These are phyloP conservation scores for Russula foetens DNA, from an alignment of 768 basidiomycete genomes.

Conservation along the genomic window DNA sequence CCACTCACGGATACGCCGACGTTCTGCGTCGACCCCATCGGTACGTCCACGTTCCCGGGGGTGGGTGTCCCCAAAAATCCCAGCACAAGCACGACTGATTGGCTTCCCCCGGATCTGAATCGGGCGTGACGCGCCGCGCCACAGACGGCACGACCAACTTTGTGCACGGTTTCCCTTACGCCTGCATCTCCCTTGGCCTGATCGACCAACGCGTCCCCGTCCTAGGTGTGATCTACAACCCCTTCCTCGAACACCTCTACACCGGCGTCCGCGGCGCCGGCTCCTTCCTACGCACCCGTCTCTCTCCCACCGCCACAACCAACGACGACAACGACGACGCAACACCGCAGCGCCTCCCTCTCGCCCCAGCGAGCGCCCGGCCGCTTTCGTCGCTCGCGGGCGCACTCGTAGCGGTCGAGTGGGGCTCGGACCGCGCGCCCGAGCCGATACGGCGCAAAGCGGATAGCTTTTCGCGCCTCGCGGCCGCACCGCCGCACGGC, in stretches of 20 bases:
- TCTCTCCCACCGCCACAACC: conserved; percentile 20
- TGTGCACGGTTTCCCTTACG: conserved; percentile 77
- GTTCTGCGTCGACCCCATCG: conserved; percentile 95
- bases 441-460: conserved; percentile 50
- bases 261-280: conserved; percentile 49
- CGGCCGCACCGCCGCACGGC: conserved; percentile 55
- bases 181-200: conserved; percentile 86
- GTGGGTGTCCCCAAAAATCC: no score
- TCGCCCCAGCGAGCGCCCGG: conserved; percentile 38
- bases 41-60: conserved; percentile 30
- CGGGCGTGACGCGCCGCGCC: conserved; percentile 24
- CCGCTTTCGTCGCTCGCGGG: conserved; percentile 60
- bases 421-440: conserved; percentile 70
- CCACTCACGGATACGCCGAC: conserved; percentile 83
- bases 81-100: no score
- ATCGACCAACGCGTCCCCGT: conserved; percentile 75
- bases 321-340: not conserved
- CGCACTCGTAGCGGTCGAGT: conserved; percentile 77
- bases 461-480: conserved; percentile 62
- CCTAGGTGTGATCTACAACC: conserved; percentile 7
- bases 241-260: conserved; percentile 4
- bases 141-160: conserved; percentile 86
- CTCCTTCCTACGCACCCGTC: conserved; percentile 46
- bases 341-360: conserved; percentile 50
- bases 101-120: conserved; percentile 50